Evolutionary conservation across 1,139 yeast genomes (phyloP).

Genomic region (Suhomyces choctaworum): DNA sequence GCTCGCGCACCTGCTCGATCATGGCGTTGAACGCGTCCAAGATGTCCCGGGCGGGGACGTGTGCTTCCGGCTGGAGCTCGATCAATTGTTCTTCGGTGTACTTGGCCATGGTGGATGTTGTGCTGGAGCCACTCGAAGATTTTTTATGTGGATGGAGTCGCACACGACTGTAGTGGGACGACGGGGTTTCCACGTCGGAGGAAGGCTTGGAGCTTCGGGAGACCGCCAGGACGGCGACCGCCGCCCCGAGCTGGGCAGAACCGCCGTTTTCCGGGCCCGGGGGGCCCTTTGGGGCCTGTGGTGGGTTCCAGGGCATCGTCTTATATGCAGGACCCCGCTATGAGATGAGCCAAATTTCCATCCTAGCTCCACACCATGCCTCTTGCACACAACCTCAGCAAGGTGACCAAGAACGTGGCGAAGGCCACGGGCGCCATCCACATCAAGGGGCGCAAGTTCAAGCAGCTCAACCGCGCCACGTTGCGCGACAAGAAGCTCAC

Average conservation of each 20-base stretch:
- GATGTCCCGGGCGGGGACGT: slow-evolving; percentile 61
- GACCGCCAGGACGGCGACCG: neutral
- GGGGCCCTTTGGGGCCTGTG: too few species aligned
- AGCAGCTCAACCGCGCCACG: slow-evolving; percentile 82
- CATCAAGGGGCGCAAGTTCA: slow-evolving; percentile 85
- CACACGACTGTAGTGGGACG: slow-evolving; percentile 14
- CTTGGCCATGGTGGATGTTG: slow-evolving; percentile 43
- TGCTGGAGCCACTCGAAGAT: slow-evolving; percentile 4
- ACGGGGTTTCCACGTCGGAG: too few species aligned
- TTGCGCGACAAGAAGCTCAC: slow-evolving; percentile 72
- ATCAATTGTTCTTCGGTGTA: slow-evolving; percentile 73
- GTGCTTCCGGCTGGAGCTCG: slow-evolving; percentile 55
- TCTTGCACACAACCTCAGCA: slow-evolving; percentile 67
- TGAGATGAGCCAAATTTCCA: slow-evolving; percentile 5
- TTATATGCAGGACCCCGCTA: slow-evolving; percentile 8
- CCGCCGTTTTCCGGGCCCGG: too few species aligned
- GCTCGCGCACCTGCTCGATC: slow-evolving; percentile 62
- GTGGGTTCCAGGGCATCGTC: too few species aligned
- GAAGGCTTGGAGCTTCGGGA: too few species aligned
- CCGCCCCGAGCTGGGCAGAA: too few species aligned
- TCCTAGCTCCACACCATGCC: slow-evolving; percentile 55
- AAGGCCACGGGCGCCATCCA: slow-evolving; percentile 68
- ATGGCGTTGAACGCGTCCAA: slow-evolving; percentile 63
- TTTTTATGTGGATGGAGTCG: slow-evolving; percentile 8
- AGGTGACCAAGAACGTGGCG: slow-evolving; percentile 64